phyloP scores from a whole-genome alignment of 495 filamentous ascomycete genomes.

The Penicillium antarcticum region DNA sequence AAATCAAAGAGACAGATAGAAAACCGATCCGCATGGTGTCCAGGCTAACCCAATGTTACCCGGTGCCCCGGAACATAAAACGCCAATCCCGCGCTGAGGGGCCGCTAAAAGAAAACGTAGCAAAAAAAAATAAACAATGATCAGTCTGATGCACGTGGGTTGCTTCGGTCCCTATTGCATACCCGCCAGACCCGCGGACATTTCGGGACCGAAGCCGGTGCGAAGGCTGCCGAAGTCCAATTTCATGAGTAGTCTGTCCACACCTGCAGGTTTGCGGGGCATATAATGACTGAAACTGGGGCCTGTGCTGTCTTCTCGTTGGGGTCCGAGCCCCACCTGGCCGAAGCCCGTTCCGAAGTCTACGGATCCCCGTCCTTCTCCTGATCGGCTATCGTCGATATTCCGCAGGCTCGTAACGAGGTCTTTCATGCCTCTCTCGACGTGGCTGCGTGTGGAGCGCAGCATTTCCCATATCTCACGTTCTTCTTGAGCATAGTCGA shows the following conservation, averaged over 20 bases:
- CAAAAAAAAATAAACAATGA: background rate
- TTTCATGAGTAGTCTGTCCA: constrained; percentile 83
- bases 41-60: background rate
- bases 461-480: constrained; percentile 58
- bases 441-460: constrained; percentile 25
- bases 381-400: constrained; percentile 52
- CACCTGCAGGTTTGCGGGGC: constrained; percentile 63
- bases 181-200: constrained; percentile 4
- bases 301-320: constrained; percentile 11
- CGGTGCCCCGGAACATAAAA: background rate
- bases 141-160: background rate
- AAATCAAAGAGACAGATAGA: background rate
- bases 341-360: constrained; percentile 13
- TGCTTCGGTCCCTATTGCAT: constrained; percentile 3
- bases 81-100: background rate
- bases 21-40: background rate
- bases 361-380: constrained; percentile 36
- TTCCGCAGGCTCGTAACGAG: constrained; percentile 58
- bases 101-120: background rate
- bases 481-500: constrained; percentile 68
- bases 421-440: constrained; percentile 55
- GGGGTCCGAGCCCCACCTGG: constrained; percentile 11
- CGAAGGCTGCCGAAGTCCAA: constrained; percentile 64
- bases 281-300: constrained; percentile 49
- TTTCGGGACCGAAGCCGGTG: constrained; percentile 10